Percentiles rank a stretch among this genome's conserved stretches.
phyloP scores from a whole-genome alignment of 129 eudicot species.

The Saussurea involucrata region DNA sequence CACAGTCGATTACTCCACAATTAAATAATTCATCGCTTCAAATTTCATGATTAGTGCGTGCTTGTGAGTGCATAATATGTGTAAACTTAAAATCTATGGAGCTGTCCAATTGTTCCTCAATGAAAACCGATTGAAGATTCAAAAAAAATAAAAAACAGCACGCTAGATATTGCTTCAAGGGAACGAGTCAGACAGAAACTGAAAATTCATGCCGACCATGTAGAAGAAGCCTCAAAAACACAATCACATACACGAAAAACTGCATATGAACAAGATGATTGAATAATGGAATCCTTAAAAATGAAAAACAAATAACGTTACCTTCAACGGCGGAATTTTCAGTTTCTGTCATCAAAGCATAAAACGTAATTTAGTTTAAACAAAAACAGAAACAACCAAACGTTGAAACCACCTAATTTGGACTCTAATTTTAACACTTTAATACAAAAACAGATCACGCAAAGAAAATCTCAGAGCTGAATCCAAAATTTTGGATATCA shows the following conservation, averaged over 20 bases:
- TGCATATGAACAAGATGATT: not conserved
- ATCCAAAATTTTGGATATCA: slow-evolving; percentile 42
- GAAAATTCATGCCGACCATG: slow-evolving; percentile 49
- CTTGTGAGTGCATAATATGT: not conserved
- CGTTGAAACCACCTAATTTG: not conserved
- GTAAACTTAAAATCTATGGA: not conserved
- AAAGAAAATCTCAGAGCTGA: slow-evolving; percentile 44
- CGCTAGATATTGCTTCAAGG: slow-evolving; percentile 58
- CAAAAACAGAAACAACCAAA: not conserved
- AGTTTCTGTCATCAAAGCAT: slow-evolving; percentile 59
- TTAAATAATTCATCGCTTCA: not conserved
- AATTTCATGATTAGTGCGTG: not conserved
- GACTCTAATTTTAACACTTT: too few relatives aligned
- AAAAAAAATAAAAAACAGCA: slow-evolving; percentile 25
- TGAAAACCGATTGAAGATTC: not conserved
- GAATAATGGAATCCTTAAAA: too few relatives aligned
- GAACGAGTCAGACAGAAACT: slow-evolving; percentile 62
- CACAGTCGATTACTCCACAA: slow-evolving; percentile 22
- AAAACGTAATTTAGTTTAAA: not conserved
- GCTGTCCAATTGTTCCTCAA: slow-evolving; percentile 39
- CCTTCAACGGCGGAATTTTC: not conserved
- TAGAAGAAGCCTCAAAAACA: slow-evolving; percentile 25
- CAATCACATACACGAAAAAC: not conserved
- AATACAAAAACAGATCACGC: too few relatives aligned
- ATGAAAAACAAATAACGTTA: not conserved